These are phyloP conservation scores for Galeopsis tetrahit DNA, from an alignment of 257 asterid genomes.

Conservation along the genomic window DNA sequence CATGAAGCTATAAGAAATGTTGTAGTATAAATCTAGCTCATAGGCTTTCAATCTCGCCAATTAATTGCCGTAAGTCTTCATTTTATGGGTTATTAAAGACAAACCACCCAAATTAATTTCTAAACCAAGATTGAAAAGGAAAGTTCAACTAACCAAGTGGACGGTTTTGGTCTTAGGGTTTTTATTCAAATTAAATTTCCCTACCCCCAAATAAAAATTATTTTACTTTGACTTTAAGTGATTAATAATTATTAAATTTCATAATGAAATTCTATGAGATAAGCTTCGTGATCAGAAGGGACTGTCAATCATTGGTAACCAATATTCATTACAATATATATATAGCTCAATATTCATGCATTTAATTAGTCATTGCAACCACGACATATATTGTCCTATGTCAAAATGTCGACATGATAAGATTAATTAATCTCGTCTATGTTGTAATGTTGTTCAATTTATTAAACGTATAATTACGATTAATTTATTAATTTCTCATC, in stretches of 20 bases:
- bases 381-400: background rate
- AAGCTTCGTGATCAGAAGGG: constrained; percentile 11
- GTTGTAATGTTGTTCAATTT: no score
- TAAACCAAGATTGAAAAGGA: constrained; percentile 27
- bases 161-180: constrained; percentile 27
- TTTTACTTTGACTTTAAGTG: constrained; percentile 29
- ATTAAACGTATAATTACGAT: no score
- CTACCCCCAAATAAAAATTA: background rate
- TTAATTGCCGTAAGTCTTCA: constrained; percentile 5
- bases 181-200: constrained; percentile 2
- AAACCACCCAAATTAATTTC: constrained; percentile 22
- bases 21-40: background rate
- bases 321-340: background rate
- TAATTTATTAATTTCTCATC: no score
- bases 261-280: constrained; percentile 24
- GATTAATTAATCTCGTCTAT: background rate
- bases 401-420: background rate
- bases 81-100: constrained; percentile 4
- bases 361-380: constrained; percentile 15
- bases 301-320: constrained; percentile 24
- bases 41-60: background rate
- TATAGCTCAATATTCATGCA: background rate
- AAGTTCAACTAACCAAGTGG: constrained; percentile 35
- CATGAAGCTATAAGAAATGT: constrained; percentile 15
- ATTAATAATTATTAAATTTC: constrained; percentile 17